Base-by-base conservation (phyloP, 257 asterid species). In the Paraleonurus japonicus region DNA sequence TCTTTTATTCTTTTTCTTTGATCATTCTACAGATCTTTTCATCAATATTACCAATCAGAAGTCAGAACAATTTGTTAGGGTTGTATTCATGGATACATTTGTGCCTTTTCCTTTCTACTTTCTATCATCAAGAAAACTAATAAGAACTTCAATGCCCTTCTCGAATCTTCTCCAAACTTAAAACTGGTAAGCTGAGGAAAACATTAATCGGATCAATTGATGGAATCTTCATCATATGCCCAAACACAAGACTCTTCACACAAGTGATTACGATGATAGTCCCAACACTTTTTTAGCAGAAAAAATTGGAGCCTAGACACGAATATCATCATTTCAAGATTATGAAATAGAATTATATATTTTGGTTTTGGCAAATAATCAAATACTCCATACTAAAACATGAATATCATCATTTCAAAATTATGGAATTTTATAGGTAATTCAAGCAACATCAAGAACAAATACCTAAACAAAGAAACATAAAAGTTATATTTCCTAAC, bases 391-490 rank as follows among this genome's bases (percentile, higher is more conserved):
- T 43, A 33, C 39, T 5, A 27, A 19, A 57, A 26, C 16, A 24
- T 57, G 32, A 54, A 65, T 41, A 13, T 17, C 48, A 48, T 61
- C 48, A 13, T 20, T 26, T 60, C 58, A 20, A n/a, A n/a, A 20
- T 4, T 50, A 53, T 37, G 41, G 23, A 59, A n/a, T 24, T 10
- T 1, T 7, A 58, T n/a, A 22, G n/a, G 4, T 5, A 32, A 78
- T 41, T 35, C 62, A 71, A 37, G 55, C 15, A 37, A 51, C 26
- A 50, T 5, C 53, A 47, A 60, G 16, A 20, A 47, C 23, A 54
- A 67, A 66, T n/a, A 11, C 78, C 75, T 51, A 48, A 17, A 41
- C 4, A 37, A 41, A 50, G 28, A 2, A 55, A 62, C 54, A 63
- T 51, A 24, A 24, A 3, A 13, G 30, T 32, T 20, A 16, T 4